These are phyloP conservation scores for Bruguiera hainesii DNA, from an alignment of 441 rosid genomes.

Conservation along the genomic window DNA sequence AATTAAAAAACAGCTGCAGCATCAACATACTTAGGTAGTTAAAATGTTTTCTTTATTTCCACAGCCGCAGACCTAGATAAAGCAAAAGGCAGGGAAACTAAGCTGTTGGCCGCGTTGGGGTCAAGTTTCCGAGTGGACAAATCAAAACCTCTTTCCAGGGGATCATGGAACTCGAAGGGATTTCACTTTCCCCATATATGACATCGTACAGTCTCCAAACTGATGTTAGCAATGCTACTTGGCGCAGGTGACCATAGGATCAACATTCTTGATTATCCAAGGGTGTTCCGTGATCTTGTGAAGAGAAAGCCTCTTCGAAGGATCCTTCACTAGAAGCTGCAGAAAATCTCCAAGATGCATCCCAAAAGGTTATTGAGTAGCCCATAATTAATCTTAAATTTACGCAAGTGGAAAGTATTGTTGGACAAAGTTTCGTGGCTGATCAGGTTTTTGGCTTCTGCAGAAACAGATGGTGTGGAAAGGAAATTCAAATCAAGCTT, in stretches of 20 bases:
- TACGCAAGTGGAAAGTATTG: neutral
- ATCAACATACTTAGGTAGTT: too few relatives aligned
- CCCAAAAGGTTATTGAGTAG: neutral
- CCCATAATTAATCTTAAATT: neutral
- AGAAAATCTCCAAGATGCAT: slow-evolving; percentile 18
- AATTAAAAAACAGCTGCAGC: too few relatives aligned
- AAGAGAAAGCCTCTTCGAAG: slow-evolving; percentile 74
- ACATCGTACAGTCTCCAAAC: neutral
- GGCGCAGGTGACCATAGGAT: slow-evolving; percentile 51
- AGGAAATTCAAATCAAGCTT: slow-evolving; percentile 79
- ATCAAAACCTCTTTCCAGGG: neutral
- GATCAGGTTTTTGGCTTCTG: slow-evolving; percentile 69
- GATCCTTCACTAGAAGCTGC: slow-evolving; percentile 88
- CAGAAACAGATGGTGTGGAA: slow-evolving; percentile 49
- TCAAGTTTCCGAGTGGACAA: neutral
- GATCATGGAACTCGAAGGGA: neutral
- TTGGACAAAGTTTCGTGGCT: slow-evolving; percentile 34
- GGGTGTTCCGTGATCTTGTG: slow-evolving; percentile 80
- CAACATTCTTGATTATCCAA: slow-evolving; percentile 78
- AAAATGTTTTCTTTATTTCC: neutral
- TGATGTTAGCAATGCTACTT: neutral
- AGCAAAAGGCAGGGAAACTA: neutral
- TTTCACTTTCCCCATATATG: too few relatives aligned
- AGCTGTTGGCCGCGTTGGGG: too few relatives aligned
- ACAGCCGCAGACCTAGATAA: neutral